A percentile compares a stretch with the other conserved stretches of the same genome.
Evolutionary conservation across 768 basidiomycete genomes (phyloP).

Genomic region (Leccinum obscurum): DNA sequence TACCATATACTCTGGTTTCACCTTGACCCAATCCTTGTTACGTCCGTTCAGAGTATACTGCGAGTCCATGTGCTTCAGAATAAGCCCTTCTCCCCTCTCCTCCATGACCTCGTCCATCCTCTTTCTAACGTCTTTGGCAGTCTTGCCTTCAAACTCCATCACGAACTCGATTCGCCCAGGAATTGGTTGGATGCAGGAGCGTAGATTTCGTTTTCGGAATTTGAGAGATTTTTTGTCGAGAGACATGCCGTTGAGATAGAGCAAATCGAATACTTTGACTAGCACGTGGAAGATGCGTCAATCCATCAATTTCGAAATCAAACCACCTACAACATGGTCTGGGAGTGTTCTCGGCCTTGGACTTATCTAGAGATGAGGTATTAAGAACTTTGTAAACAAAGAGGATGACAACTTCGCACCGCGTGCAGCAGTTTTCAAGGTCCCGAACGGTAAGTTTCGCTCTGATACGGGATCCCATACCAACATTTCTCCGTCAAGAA

Average conservation of each 20-base stretch:
- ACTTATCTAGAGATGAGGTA: conserved; percentile 51
- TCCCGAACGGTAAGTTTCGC: conserved; percentile 89
- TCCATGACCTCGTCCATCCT: conserved; percentile 85
- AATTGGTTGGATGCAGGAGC: conserved; percentile 63
- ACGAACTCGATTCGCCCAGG: conserved; percentile 82
- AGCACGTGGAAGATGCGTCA: neutral
- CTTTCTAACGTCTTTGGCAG: conserved; percentile 76
- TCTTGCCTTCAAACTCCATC: conserved; percentile 68
- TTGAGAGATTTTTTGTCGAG: conserved; percentile 69
- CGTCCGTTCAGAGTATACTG: conserved; percentile 86
- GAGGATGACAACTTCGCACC: conserved; percentile 45
- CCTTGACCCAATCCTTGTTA: conserved; percentile 93
- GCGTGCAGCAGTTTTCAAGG: conserved; percentile 87
- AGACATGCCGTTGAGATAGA: conserved; percentile 84
- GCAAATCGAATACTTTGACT: conserved; percentile 97
- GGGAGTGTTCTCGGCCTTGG: conserved; percentile 68
- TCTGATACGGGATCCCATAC: conserved; percentile 94
- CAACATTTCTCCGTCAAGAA: conserved; percentile 97
- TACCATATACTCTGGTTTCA: conserved; percentile 89
- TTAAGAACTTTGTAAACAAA: conserved; percentile 1
- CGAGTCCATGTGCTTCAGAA: conserved; percentile 82
- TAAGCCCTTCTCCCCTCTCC: conserved; percentile 86
- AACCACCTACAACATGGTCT: conserved; percentile 82
- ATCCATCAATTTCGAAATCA: neutral
- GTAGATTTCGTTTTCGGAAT: conserved; percentile 79